Base-by-base conservation (phyloP, 1,284 basidiomycete species). In the Omphalotus olearius region DNA sequence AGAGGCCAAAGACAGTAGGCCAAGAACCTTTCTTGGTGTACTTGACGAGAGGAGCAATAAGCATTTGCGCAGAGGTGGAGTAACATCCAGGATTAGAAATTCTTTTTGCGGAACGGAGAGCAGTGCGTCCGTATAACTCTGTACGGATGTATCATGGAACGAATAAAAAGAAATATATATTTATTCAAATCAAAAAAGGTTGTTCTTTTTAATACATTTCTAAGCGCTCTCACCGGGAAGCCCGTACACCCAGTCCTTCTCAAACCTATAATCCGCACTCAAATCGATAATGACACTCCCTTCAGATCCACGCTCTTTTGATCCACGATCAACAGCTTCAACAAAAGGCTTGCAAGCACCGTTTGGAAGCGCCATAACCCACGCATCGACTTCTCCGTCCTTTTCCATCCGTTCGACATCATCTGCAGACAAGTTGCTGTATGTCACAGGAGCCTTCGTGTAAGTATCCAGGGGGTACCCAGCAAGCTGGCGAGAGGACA, bases 61-160 rank as follows among this genome's bases (percentile, higher is more conserved):
- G 81, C 54, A 98, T 78, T 69, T 99, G 96, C 5, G 85, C 82
- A 58, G 93, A 93, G 40, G 96, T 98, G 4, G 96, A 91, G 68
- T 96, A 99, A 68, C 96, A 99, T 30, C 96, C 96, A 0, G 96
- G 96, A 72, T 99, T 99, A 43, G 96, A 92, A 56, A 99, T 93
- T 45, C 94, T 76, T 64, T 85, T 91, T 10, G 96, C 79, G 1
- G 69, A 59, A 44, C 83, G 83, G 57, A 97, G 78, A 3, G 70
- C 68, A 35, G 76, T 71, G 52, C 96, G 91, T 28, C 82, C 85
- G 69, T 99, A 98, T 39, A 99, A 74, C 67, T 99, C 96, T 98
- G 68, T 33, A n/a, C n/a, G n/a, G n/a, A n/a, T n/a, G n/a, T n/a
- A 59, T 59, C 53, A 57, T 56, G 56, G 64, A 59, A 52, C 52